Conservation (phyloP, 768 basidiomycete species). For the Pholiota microspora region DNA sequence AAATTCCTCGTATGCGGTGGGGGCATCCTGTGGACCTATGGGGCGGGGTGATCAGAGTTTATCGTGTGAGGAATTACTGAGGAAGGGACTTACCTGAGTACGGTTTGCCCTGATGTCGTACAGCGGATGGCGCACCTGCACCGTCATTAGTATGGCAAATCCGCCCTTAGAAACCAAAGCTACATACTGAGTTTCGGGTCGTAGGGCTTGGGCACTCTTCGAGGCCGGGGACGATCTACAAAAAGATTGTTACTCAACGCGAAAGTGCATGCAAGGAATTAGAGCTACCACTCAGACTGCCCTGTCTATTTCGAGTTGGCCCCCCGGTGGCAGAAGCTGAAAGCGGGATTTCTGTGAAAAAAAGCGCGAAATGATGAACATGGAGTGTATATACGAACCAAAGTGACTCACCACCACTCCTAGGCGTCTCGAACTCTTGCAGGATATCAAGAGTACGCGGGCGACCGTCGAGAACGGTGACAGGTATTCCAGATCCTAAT, state of each 20-base stretch:
- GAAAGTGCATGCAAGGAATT: not conserved
- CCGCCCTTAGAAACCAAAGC: not conserved
- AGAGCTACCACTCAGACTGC: not conserved
- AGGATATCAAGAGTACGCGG: not conserved
- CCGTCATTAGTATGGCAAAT: not conserved
- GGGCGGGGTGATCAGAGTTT: too few relatives aligned
- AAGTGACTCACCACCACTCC: not conserved
- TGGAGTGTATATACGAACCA: not conserved
- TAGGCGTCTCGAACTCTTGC: not conserved
- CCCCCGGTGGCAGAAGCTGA: not conserved
- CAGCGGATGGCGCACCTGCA: too few relatives aligned
- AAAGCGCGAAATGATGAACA: not conserved
- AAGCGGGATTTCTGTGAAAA: not conserved
- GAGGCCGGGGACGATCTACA: not conserved
- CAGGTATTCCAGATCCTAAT: not conserved
- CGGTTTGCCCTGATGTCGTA: not conserved
- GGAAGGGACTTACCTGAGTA: slow-evolving; percentile 1
- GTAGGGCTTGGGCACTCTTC: not conserved
- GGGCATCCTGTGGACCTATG: too few relatives aligned
- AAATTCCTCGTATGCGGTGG: not conserved
- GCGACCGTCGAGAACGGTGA: not conserved
- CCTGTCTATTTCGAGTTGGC: not conserved
- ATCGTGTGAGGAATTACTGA: too few relatives aligned
- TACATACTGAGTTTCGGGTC: not conserved
- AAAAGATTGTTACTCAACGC: not conserved